A percentile compares a stretch with the other conserved stretches of the same genome.
phyloP scores from a whole-genome alignment of 768 basidiomycete species.

The Auriscalpium microsporum region DNA sequence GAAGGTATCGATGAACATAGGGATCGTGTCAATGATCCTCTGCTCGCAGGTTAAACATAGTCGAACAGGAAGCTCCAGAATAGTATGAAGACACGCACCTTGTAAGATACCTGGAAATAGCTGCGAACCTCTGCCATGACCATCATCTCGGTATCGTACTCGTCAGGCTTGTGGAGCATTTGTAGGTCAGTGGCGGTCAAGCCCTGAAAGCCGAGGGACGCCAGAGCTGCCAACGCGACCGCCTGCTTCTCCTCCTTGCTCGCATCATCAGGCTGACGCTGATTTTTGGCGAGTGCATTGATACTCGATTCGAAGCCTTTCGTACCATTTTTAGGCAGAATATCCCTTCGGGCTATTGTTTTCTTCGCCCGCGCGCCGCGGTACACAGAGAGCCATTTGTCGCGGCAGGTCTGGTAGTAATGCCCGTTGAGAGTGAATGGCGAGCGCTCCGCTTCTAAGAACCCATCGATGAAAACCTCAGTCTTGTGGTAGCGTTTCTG shows the following conservation, averaged over 20 bases:
- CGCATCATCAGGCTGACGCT: too few species aligned
- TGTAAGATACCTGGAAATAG: slow-evolving; percentile 40
- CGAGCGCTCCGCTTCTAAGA: background rate
- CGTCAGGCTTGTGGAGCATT: slow-evolving; percentile 25
- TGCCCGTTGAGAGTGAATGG: background rate
- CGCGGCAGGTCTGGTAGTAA: background rate
- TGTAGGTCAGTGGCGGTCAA: slow-evolving; percentile 24
- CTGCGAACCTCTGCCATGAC: slow-evolving; percentile 37
- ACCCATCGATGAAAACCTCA: background rate
- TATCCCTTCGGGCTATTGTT: too few species aligned
- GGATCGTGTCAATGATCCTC: slow-evolving; percentile 40
- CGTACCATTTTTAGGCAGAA: too few species aligned
- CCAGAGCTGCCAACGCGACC: background rate
- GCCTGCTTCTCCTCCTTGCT: too few species aligned
- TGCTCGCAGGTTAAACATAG: slow-evolving; percentile 8
- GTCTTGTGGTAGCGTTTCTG: background rate
- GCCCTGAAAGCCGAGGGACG: slow-evolving; percentile 4
- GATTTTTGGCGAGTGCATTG: too few species aligned
- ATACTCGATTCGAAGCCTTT: too few species aligned
- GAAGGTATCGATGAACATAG: slow-evolving; percentile 23
- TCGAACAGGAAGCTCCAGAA: background rate
- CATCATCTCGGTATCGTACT: slow-evolving; percentile 33
- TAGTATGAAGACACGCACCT: slow-evolving; percentile 21
- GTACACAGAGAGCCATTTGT: too few species aligned
- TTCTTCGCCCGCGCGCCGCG: too few species aligned